phyloP scores from a whole-genome alignment of 2,329 filamentous ascomycete genomes.

The Alternaria sp. region DNA sequence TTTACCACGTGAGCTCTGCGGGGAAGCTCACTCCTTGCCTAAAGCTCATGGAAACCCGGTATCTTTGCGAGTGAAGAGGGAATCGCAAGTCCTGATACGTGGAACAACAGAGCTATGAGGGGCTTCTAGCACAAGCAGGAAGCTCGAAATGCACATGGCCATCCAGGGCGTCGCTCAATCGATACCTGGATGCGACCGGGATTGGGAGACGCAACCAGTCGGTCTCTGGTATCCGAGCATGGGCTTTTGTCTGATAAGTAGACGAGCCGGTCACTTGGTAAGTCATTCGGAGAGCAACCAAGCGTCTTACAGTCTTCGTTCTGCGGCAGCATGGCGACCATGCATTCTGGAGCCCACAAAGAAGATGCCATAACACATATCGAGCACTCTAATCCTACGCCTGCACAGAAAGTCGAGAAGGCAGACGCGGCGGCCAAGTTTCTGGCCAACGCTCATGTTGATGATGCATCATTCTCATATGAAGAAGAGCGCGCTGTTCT shows the following conservation, averaged over 20 bases:
- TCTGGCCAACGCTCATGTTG: conserved; percentile 49
- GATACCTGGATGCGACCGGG: not conserved
- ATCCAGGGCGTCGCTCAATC: not conserved
- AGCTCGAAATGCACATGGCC: not conserved
- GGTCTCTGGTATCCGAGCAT: conserved; percentile 1
- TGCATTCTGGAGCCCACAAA: not conserved
- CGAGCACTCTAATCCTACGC: conserved; percentile 11
- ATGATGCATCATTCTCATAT: conserved; percentile 52
- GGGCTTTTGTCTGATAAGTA: conserved; percentile 5
- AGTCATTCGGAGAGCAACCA: not conserved
- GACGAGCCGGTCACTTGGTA: not conserved
- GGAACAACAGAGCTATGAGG: not conserved
- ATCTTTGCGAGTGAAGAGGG: not conserved
- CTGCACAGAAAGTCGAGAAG: not conserved
- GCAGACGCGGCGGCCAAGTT: conserved; percentile 57
- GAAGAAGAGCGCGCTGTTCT: conserved; percentile 61
- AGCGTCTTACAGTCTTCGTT: not conserved
- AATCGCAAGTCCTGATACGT: conserved; percentile 8
- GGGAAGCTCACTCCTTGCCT: conserved; percentile 9
- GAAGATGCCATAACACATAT: conserved; percentile 26
- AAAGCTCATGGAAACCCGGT: not conserved
- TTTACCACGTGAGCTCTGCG: conserved; percentile 2
- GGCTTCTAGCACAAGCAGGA: not conserved
- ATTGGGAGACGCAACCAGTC: not conserved
- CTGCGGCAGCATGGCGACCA: conserved; percentile 9